Evolutionary conservation across 2,329 filamentous ascomycete genomes (phyloP).

Genomic region (Fusarium tuaranense): DNA sequence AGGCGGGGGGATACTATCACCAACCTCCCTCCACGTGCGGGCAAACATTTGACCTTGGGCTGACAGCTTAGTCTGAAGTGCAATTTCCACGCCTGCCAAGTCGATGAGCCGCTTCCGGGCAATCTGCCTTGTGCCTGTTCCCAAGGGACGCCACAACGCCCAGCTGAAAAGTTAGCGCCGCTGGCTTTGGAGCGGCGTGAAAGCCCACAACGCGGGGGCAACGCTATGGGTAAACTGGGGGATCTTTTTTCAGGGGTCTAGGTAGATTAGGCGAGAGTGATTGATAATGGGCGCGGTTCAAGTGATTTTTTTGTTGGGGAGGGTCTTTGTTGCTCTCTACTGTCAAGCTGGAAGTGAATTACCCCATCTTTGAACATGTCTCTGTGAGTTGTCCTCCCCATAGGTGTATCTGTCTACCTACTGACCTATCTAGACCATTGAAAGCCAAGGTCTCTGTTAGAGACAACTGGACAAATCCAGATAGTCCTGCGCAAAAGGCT

Average conservation of each 20-base stretch:
- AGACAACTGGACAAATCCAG: slow-evolving; percentile 55
- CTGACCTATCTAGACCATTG: slow-evolving; percentile 51
- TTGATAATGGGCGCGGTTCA: neutral
- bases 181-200: slow-evolving; percentile 4
- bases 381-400: slow-evolving; percentile 3
- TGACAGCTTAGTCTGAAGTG: neutral
- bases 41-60: neutral
- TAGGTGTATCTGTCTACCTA: neutral
- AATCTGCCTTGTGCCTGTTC: slow-evolving; percentile 25
- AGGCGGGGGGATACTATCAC: neutral
- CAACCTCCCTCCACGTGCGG: neutral
- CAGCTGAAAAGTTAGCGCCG: slow-evolving; percentile 42
- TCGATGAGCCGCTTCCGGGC: neutral
- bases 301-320: neutral
- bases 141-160: slow-evolving; percentile 28
- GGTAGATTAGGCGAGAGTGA: neutral
- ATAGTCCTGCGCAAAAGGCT: slow-evolving; percentile 48
- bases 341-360: neutral
- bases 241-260: slow-evolving; percentile 9
- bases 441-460: slow-evolving; percentile 57
- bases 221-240: neutral
- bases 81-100: neutral
- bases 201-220: neutral
- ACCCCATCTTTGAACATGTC: slow-evolving; percentile 6
- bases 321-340: neutral